Percentiles rank a stretch among this genome's conserved stretches.
These are phyloP conservation scores for Gypsophila paniculata DNA, from an alignment of 179 eudicot species.

Conservation along the genomic window DNA sequence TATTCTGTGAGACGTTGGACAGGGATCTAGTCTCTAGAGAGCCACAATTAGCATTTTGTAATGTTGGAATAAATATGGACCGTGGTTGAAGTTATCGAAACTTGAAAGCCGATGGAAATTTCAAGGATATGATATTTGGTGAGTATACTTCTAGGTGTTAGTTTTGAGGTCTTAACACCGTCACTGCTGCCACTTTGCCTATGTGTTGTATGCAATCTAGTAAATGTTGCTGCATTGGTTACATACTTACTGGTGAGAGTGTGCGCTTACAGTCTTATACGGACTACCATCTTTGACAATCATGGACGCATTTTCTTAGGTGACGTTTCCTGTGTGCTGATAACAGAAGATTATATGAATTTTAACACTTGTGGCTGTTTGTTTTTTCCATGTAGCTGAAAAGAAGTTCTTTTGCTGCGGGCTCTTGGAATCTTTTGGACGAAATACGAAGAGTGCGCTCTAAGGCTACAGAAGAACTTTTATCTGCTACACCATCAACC, in stretches of 20 bases:
- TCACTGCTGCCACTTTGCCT: background rate
- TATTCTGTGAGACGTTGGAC: background rate
- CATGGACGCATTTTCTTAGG: background rate
- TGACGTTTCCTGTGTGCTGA: background rate
- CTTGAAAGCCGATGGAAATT: background rate
- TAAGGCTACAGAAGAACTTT: constrained; percentile 74
- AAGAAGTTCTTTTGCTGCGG: constrained; percentile 50
- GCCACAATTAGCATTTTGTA: background rate
- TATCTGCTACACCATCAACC: constrained; percentile 45
- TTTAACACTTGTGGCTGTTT: background rate
- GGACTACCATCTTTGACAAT: background rate
- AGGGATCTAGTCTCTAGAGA: background rate
- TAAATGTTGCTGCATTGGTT: background rate
- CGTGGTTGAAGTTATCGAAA: background rate
- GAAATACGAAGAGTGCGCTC: constrained; percentile 84
- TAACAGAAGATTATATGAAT: background rate
- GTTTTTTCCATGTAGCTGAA: constrained; percentile 39
- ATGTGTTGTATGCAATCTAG: background rate
- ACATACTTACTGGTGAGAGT: background rate
- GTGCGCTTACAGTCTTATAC: background rate
- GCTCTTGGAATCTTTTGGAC: constrained; percentile 80
- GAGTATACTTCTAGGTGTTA: background rate
- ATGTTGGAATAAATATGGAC: background rate
- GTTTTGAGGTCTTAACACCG: background rate
- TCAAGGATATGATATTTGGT: no score